Conservation (phyloP, 2,329 filamentous ascomycete genomes). For the Sclerotinia trifoliorum region DNA sequence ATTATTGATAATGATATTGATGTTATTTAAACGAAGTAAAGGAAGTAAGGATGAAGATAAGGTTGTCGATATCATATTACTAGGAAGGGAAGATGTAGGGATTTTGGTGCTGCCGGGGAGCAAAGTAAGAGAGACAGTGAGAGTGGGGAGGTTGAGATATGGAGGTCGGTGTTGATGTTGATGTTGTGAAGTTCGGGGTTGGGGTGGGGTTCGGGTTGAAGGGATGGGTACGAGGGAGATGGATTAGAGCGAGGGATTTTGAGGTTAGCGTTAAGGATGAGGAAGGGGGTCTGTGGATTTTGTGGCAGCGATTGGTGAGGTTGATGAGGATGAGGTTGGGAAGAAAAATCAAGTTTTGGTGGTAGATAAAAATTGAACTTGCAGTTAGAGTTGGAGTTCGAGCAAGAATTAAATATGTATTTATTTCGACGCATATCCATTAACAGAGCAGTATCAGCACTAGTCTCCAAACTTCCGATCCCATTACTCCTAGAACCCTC, state of each 20-base stretch:
- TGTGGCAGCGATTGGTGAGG: background rate
- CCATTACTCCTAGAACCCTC: background rate
- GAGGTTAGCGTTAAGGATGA: background rate
- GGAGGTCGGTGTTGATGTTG: background rate
- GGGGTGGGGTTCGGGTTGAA: no score
- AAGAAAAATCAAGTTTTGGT: background rate
- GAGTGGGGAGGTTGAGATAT: background rate
- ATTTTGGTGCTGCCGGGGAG: no score
- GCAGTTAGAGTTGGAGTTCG: background rate
- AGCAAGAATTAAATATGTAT: no score
- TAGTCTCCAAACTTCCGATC: no score
- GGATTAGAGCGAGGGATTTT: background rate
- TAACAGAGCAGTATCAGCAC: no score
- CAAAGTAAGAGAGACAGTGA: background rate
- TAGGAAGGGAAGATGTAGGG: no score
- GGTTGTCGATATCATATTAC: no score
- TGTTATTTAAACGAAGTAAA: no score
- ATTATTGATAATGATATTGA: no score
- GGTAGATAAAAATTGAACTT: background rate
- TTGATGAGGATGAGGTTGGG: background rate
- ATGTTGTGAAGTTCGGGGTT: no score
- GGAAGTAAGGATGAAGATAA: no score
- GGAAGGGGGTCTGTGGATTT: no score
- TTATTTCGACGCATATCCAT: background rate
- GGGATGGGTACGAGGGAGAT: background rate